Base-by-base conservation (phyloP, 495 filamentous ascomycete species). In the Lophium mytilinum region DNA sequence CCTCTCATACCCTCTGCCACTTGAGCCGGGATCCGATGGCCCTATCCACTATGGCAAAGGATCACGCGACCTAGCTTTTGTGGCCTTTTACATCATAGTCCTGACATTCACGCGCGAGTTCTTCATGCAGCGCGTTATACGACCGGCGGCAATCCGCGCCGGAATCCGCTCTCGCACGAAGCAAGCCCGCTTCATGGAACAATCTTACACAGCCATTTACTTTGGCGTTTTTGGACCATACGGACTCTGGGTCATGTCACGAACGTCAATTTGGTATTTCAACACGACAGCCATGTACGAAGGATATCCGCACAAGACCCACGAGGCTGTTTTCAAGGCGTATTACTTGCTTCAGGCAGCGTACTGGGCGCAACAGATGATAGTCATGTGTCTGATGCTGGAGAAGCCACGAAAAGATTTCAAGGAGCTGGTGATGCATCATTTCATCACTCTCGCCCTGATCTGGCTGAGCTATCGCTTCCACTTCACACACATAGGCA, bases 401-500 rank as follows among this genome's bases (percentile, higher is more conserved):
- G 93, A 98, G 79, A 94, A 95, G 76, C 92, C 88, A 21, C 78
- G 93, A 11, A 96, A 96, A 75, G 93, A 98, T 68, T 97, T 91
- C 71, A 90, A 87, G 73, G 93, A 97, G 76, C 79, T 98, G 50
- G 89, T 97, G 33, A 83, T 83, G 45, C 93, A 98, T 69, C 93
- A 98, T 68, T 86, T 97, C 60, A 88, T 97, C 64, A 94, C 89
- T 10, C 69, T 98, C 53, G 76, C 85, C n/a, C 77, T 98, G 53
- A 97, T 98, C 58, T 83, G 74, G 34, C 71, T 90, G 68, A 94
- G 88, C 75, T 98, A 98, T 71, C 85, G 91, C 34, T 98, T 95
- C 77, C 94, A 98, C 71, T 98, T 98, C 71, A 93, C 93, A 9
- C 91, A 94, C 70, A 94, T 98, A 75, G 93, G 93, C n/a, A 68